Evolutionary conservation across 1,284 basidiomycete genomes (phyloP).

Genomic region (Cryptococcus deneoformans): DNA sequence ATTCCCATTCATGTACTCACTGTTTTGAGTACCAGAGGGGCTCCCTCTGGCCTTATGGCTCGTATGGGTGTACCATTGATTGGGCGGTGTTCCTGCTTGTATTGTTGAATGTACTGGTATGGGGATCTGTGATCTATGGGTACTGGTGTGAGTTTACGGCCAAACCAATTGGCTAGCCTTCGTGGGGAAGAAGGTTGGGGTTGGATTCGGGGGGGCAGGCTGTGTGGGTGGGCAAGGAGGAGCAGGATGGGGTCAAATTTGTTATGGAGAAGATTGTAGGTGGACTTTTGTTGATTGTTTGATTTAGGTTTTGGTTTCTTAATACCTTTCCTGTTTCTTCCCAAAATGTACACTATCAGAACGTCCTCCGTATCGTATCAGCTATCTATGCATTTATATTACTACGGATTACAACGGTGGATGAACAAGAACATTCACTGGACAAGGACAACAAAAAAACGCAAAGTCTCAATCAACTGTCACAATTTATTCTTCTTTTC

Average conservation of each 20-base stretch:
- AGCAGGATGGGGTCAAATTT: constrained; percentile 2
- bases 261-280: constrained; percentile 4
- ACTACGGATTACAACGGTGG: neutral
- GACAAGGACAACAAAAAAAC: neutral
- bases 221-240: constrained; percentile 2
- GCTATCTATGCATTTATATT: neutral
- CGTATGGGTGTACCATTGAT: neutral
- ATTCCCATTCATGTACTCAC: constrained; percentile 1
- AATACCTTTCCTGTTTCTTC: neutral
- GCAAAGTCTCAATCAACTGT: neutral
- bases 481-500: neutral
- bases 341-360: neutral
- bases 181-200: neutral
- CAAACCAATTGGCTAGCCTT: neutral
- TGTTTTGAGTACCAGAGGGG: neutral
- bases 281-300: constrained; percentile 10
- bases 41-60: too few species aligned
- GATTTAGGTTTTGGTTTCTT: neutral
- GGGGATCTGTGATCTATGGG: constrained; percentile 12
- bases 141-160: constrained; percentile 8
- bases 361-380: neutral
- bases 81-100: constrained; percentile 7
- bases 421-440: neutral
- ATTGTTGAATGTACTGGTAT: constrained; percentile 13
- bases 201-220: neutral